A percentile compares a stretch with the other conserved stretches of the same genome.
phyloP scores from a whole-genome alignment of 2,329 filamentous ascomycete genomes.

The Arthroderma uncinatum region DNA sequence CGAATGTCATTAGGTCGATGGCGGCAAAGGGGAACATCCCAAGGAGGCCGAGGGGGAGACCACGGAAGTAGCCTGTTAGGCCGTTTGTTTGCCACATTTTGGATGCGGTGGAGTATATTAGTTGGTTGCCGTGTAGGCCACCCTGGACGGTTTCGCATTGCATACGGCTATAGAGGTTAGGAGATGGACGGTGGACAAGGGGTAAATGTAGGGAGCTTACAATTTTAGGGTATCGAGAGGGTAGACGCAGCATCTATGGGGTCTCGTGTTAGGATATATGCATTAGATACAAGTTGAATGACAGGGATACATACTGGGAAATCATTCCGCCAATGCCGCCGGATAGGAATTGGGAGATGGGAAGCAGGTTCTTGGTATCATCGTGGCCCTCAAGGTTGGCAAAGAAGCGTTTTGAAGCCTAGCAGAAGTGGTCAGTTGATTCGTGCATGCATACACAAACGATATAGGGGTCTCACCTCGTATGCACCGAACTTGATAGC shows the following conservation, averaged over 20 bases:
- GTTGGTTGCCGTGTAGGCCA: slow-evolving; percentile 67
- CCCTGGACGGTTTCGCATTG: slow-evolving; percentile 89
- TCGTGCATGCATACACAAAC: not conserved
- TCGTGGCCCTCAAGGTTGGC: slow-evolving; percentile 79
- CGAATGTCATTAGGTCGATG: slow-evolving; percentile 91
- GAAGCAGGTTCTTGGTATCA: slow-evolving; percentile 66
- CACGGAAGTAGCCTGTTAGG: slow-evolving; percentile 70
- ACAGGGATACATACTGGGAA: slow-evolving; percentile 55
- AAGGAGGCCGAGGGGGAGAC: slow-evolving; percentile 81
- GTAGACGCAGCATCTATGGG: slow-evolving; percentile 70
- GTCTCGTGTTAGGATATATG: not conserved
- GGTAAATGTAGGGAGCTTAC: slow-evolving; percentile 31
- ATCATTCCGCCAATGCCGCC: slow-evolving; percentile 89
- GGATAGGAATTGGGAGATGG: slow-evolving; percentile 78
- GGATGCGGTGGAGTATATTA: slow-evolving; percentile 69
- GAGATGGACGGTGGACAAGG: not conserved
- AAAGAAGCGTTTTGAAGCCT: slow-evolving; percentile 77
- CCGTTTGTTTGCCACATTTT: slow-evolving; percentile 78
- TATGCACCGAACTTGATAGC: slow-evolving; percentile 98
- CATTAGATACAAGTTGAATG: not conserved
- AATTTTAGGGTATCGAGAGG: slow-evolving; percentile 63
- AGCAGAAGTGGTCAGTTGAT: not conserved
- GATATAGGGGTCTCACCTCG: slow-evolving; percentile 46
- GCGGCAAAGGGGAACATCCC: slow-evolving; percentile 98
- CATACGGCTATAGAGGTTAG: slow-evolving; percentile 48